Percentiles rank a stretch among this genome's conserved stretches.
Conservation (phyloP, 139 green algal genomes). For the Closterium sp. region DNA sequence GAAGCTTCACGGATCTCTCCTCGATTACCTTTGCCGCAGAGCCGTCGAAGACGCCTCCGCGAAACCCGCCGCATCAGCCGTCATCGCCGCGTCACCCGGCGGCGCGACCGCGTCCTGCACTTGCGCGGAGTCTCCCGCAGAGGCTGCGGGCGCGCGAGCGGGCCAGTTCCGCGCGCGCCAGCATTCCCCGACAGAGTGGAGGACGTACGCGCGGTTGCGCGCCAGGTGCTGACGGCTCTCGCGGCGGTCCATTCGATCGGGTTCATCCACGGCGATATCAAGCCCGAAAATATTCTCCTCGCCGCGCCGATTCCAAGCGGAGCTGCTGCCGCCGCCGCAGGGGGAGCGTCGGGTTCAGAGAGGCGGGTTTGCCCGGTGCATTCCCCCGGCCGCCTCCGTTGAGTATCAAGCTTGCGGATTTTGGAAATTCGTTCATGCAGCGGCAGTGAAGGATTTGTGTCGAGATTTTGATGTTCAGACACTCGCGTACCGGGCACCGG, state of each 20-base stretch:
- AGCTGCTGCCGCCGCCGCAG: not conserved
- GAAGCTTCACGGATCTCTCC: constrained; percentile 49
- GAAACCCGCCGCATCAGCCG: not conserved
- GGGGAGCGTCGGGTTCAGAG: not conserved
- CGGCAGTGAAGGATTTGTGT: constrained; percentile 55
- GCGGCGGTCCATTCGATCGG: not conserved
- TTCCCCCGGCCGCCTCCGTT: not conserved
- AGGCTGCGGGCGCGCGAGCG: not conserved
- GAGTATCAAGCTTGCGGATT: constrained; percentile 82
- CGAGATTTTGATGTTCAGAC: constrained; percentile 86
- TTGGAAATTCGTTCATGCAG: constrained; percentile 65
- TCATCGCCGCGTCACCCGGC: not conserved
- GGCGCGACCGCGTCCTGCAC: not conserved
- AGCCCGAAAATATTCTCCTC: constrained; percentile 21
- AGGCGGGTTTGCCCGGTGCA: not conserved
- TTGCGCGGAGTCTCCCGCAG: not conserved
- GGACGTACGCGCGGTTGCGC: not conserved
- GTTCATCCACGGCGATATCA: constrained; percentile 13
- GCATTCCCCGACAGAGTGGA: not conserved
- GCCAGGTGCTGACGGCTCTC: not conserved
- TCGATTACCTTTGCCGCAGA: constrained; percentile 13
- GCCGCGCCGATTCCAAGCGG: not conserved
- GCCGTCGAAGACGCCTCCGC: not conserved
- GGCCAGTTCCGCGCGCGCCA: not conserved
- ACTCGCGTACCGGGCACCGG: constrained; percentile 65